Evolutionary conservation across 345 rosid genomes (phyloP).

Genomic region (Syzygium aromaticum): DNA sequence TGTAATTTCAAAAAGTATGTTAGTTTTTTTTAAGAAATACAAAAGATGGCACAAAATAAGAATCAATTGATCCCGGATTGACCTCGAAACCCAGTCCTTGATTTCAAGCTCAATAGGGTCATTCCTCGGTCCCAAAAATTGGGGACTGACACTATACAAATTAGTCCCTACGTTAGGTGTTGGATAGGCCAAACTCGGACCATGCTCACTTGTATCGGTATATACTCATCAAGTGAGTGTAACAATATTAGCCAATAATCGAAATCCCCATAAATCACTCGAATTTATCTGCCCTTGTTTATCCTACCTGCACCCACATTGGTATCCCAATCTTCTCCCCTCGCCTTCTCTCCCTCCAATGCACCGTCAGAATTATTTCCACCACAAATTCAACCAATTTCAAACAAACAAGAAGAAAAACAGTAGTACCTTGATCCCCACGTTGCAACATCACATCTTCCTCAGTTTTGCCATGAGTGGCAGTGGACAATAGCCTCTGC

Average conservation of each 20-base stretch:
- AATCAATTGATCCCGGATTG: too few relatives aligned
- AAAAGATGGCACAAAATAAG: too few relatives aligned
- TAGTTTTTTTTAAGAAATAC: too few relatives aligned
- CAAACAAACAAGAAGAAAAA: not conserved
- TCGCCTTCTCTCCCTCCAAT: not conserved
- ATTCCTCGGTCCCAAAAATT: too few relatives aligned
- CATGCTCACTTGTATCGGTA: too few relatives aligned
- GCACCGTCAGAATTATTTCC: not conserved
- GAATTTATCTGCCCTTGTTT: not conserved
- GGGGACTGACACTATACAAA: too few relatives aligned
- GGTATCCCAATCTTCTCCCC: not conserved
- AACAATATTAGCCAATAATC: not conserved
- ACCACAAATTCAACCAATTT: not conserved
- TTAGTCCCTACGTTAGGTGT: too few relatives aligned
- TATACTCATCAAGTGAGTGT: accelerated
- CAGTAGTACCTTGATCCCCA: not conserved
- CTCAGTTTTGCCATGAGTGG: not conserved
- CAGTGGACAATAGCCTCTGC: not conserved
- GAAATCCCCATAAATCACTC: not conserved
- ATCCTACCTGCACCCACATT: accelerated
- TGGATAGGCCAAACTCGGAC: too few relatives aligned
- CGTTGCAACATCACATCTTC: not conserved
- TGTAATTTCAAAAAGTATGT: too few relatives aligned
- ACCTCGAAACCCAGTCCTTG: too few relatives aligned
- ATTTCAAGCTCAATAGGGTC: too few relatives aligned